phyloP scores from a whole-genome alignment of 129 eudicot species.

The Cynara cardunculus region DNA sequence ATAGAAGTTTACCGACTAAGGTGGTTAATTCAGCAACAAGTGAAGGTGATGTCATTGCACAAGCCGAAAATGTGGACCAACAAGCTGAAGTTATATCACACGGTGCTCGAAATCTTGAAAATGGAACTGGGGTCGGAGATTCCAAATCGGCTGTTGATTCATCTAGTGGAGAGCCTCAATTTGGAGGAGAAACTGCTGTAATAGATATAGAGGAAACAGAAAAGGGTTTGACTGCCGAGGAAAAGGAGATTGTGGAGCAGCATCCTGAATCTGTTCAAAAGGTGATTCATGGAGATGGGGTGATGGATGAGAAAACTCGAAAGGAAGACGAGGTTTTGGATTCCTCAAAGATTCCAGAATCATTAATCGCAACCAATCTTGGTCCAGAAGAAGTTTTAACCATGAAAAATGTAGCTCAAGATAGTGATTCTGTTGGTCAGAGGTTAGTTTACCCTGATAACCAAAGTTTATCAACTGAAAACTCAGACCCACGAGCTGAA shows the following conservation, averaged over 20 bases:
- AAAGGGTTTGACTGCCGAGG: neutral
- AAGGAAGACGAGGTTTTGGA: conserved; percentile 17
- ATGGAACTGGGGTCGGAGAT: neutral
- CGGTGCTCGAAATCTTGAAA: conserved; percentile 1
- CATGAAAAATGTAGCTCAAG: conserved; percentile 12
- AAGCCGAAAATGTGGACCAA: neutral
- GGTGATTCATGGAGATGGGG: conserved; percentile 14
- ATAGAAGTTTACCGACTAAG: conserved; percentile 11
- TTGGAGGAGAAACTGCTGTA: conserved; percentile 14
- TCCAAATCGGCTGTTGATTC: neutral
- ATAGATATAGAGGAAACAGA: neutral
- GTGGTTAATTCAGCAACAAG: neutral
- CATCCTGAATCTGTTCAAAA: conserved; percentile 16
- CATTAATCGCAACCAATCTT: conserved; percentile 3
- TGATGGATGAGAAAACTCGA: conserved; percentile 21
- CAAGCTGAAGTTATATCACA: conserved; percentile 6
- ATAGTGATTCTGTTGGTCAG: conserved; percentile 8
- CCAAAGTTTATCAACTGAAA: conserved; percentile 10
- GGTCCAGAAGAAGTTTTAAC: conserved; percentile 9
- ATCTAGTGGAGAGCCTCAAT: neutral
- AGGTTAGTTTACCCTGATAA: conserved; percentile 9
- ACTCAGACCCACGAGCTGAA: conserved; percentile 1
- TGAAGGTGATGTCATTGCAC: conserved; percentile 13
- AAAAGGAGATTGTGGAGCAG: conserved; percentile 17
- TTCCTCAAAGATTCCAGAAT: conserved; percentile 18